Base-by-base conservation (phyloP, 768 basidiomycete species). In the Lyophyllum semitale region DNA sequence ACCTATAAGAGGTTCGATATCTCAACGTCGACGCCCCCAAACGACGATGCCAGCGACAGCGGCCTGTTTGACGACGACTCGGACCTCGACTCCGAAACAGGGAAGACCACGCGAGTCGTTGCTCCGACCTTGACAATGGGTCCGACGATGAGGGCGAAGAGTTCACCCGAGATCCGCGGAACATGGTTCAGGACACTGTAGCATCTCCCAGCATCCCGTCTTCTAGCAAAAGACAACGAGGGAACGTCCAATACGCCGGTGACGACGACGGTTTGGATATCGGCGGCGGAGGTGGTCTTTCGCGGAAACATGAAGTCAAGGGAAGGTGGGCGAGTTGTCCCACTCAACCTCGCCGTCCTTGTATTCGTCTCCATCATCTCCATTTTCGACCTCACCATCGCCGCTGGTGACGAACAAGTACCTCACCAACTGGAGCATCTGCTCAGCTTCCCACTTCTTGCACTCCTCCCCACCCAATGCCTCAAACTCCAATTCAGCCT, bases 371-470 rank as follows among this genome's bases (percentile, higher is more conserved):
- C n/a, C n/a, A n/a, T n/a, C n/a, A n/a, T n/a, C n/a, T n/a, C n/a
- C n/a, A n/a, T n/a, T n/a, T n/a, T n/a, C n/a, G n/a, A n/a, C n/a
- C n/a, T n/a, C n/a, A n/a, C n/a, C n/a, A n/a, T n/a, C n/a, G n/a
- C n/a, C n/a, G n/a, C n/a, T n/a, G n/a, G n/a, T n/a, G n/a, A n/a
- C n/a, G n/a, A n/a, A n/a, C n/a, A n/a, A n/a, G n/a, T n/a, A n/a
- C n/a, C n/a, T n/a, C n/a, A n/a, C n/a, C n/a, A n/a, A n/a, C n/a
- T n/a, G 98, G 68, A 97, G 97, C 9, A 89, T 88, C 71, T 82
- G 88, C 22, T 91, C 95, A 98, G 71, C 95, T 95, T 27, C 85
- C n/a, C n/a, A n/a, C n/a, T n/a, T n/a, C n/a, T n/a, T n/a, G n/a
- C n/a, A n/a, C n/a, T n/a, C n/a, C n/a, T n/a, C n/a, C n/a, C n/a